Conservation (phyloP, 1,139 yeast genomes). For the Taiozyma onychis region DNA sequence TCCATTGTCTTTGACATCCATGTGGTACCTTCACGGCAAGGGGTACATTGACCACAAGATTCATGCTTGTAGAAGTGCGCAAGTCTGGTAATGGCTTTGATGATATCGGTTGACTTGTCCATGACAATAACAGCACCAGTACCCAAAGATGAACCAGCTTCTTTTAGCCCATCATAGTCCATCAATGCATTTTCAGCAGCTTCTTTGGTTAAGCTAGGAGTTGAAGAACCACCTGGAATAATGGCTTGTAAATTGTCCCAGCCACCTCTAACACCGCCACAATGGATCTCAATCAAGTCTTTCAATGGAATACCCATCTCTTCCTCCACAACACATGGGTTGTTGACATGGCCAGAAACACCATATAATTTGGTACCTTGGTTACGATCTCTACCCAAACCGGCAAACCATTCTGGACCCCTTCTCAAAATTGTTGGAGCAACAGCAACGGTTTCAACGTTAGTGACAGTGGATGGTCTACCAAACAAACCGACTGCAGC, state of each 20-base stretch:
- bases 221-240: constrained; percentile 86
- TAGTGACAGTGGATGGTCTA: constrained; percentile 84
- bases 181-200: constrained; percentile 63
- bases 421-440: constrained; percentile 85
- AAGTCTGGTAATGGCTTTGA: constrained; percentile 80
- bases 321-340: constrained; percentile 89
- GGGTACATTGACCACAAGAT: constrained; percentile 92
- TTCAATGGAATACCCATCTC: constrained; percentile 85
- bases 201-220: constrained; percentile 68
- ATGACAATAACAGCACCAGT: constrained; percentile 90
- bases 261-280: constrained; percentile 87
- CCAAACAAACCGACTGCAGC: constrained; percentile 91
- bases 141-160: constrained; percentile 81
- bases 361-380: constrained; percentile 77
- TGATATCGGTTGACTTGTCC: constrained; percentile 79
- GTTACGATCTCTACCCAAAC: constrained; percentile 81
- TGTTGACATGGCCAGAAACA: constrained; percentile 85
- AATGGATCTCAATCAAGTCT: constrained; percentile 78
- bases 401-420: constrained; percentile 82
- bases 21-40: constrained; percentile 92
- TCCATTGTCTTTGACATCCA: constrained; percentile 83
- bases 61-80: constrained; percentile 82
- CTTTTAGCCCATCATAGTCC: constrained; percentile 85
- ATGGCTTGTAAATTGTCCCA: constrained; percentile 87
- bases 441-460: constrained; percentile 85